Conservation (phyloP, 805 yeast genomes). For the Yueomyces sinensis region DNA sequence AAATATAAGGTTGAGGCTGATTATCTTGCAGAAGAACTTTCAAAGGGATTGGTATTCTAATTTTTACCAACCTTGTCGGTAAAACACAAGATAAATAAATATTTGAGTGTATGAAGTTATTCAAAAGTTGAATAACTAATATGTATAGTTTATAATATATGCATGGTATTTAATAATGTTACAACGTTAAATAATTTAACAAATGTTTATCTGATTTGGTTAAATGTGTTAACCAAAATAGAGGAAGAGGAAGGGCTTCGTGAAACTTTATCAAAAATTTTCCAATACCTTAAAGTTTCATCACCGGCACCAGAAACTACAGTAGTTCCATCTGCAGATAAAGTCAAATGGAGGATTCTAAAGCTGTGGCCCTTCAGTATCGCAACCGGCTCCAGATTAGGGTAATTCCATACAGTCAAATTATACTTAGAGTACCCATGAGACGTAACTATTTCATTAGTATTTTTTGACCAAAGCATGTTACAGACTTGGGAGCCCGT, state of each 20-base stretch:
- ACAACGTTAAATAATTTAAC: background rate
- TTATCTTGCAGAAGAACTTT: conserved; percentile 30
- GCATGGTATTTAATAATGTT: background rate
- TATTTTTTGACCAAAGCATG: conserved; percentile 81
- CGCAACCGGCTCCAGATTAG: conserved; percentile 82
- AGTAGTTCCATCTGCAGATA: conserved; percentile 93
- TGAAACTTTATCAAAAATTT: conserved; percentile 70
- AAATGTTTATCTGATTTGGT: conserved; percentile 43
- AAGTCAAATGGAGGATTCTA: conserved; percentile 75
- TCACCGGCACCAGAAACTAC: conserved; percentile 98
- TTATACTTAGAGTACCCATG: conserved; percentile 92
- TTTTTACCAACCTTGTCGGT: too few relatives aligned
- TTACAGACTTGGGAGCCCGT: conserved; percentile 97
- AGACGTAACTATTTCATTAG: conserved; percentile 85
- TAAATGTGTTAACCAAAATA: conserved; percentile 59
- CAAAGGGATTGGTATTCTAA: conserved; percentile 10
- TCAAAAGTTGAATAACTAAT: too few relatives aligned
- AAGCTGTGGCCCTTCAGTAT: conserved; percentile 90
- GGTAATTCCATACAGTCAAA: conserved; percentile 87
- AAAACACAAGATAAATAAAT: too few relatives aligned
- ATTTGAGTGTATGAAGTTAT: too few relatives aligned
- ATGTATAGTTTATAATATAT: too few relatives aligned
- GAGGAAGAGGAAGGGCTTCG: conserved; percentile 45
- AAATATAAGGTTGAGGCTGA: conserved; percentile 51
- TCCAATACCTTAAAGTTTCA: conserved; percentile 93